Conservation (phyloP, 495 filamentous ascomycete genomes). For the Coniosporium apollinis region DNA sequence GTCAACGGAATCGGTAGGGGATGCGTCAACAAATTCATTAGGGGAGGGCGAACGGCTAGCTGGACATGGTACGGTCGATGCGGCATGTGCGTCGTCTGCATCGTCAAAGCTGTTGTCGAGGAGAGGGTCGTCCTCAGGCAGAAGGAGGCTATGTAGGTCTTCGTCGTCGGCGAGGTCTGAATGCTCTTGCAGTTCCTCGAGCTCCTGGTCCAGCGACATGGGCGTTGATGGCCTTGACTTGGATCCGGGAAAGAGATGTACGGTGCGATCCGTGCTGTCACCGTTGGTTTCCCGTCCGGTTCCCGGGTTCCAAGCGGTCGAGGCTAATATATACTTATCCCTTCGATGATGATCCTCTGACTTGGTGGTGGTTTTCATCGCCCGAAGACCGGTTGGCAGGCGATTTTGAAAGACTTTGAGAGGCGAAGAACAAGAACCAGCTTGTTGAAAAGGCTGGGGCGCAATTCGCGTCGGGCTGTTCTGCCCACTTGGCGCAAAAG, state of each 20-base stretch:
- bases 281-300: too few species aligned
- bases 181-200: background rate
- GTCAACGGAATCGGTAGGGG: slow-evolving; percentile 17
- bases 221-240: too few species aligned
- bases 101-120: slow-evolving; percentile 22
- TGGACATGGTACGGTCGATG: background rate
- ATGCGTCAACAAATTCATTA: slow-evolving; percentile 13
- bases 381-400: too few species aligned
- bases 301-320: too few species aligned
- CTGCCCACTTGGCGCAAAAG: slow-evolving; percentile 5
- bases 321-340: slow-evolving; percentile 36
- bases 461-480: slow-evolving; percentile 6
- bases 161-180: slow-evolving; percentile 3
- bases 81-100: slow-evolving; percentile 1
- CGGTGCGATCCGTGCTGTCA: too few species aligned
- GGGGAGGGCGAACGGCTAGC: slow-evolving; percentile 10
- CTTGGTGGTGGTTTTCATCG: slow-evolving; percentile 4
- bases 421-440: too few species aligned
- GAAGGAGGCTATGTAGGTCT: slow-evolving; percentile 22
- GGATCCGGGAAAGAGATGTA: too few species aligned
- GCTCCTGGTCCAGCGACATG: too few species aligned
- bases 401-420: too few species aligned
- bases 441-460: slow-evolving; percentile 10
- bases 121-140: slow-evolving; percentile 26
- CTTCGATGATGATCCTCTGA: slow-evolving; percentile 38